Conservation (phyloP, 345 rosid genomes). For the Eucalyptus victrix region DNA sequence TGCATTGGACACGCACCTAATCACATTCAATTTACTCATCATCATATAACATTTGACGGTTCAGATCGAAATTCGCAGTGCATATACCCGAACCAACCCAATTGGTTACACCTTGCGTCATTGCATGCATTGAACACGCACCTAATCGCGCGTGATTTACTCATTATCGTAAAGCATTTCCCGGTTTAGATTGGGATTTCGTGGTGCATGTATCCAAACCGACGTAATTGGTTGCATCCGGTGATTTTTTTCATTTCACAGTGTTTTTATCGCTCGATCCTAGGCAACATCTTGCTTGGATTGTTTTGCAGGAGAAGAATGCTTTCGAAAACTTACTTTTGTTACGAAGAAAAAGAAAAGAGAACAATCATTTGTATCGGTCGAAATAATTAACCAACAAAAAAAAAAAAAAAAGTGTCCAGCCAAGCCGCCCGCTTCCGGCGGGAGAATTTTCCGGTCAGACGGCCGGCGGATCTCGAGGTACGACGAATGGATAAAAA, state of each 20-base stretch:
- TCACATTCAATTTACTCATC: fast-evolving
- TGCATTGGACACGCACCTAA: background rate
- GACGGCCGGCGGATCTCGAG: background rate
- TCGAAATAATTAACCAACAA: background rate
- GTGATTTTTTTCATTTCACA: background rate
- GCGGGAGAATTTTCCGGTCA: background rate
- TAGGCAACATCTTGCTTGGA: background rate
- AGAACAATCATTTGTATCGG: background rate
- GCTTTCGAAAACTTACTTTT: no score
- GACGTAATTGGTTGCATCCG: fast-evolving
- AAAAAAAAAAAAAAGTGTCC: no score
- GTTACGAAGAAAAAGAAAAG: no score
- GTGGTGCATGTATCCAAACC: fast-evolving
- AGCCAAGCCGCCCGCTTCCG: no score
- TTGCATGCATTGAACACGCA: background rate
- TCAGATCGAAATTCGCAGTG: fast-evolving
- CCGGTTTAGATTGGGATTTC: fast-evolving
- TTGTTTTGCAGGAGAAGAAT: fast-evolving
- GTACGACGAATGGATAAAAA: background rate
- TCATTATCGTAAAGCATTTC: background rate
- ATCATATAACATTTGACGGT: background rate
- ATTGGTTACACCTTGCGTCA: no score
- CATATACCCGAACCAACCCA: no score
- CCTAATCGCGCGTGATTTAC: fast-evolving
- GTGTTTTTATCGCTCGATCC: background rate